Conservation (phyloP, 495 filamentous ascomycete genomes). For the Lepidopterella palustris region DNA sequence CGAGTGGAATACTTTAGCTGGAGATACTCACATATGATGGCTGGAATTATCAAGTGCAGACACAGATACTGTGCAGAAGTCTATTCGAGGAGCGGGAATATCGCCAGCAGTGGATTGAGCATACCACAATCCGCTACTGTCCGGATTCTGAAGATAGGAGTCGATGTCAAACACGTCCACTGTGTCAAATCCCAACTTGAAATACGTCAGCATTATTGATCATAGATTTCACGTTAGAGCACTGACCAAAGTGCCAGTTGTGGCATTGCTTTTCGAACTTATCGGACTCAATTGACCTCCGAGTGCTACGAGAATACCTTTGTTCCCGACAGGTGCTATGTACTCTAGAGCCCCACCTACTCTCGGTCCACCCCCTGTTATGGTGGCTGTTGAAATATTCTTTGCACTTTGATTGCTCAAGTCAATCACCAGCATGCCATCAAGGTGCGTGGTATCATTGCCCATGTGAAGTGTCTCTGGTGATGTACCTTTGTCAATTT, state of each 20-base stretch:
- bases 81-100: constrained; percentile 32
- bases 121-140: constrained; percentile 37
- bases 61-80: constrained; percentile 34
- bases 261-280: constrained; percentile 8
- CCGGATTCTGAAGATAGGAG: constrained; percentile 39
- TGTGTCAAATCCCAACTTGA: constrained; percentile 1
- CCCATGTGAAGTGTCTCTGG: constrained; percentile 15
- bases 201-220: constrained; percentile 19
- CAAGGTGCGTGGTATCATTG: constrained; percentile 16
- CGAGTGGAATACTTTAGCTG: background rate
- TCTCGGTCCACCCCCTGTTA: constrained; percentile 29
- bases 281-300: constrained; percentile 34
- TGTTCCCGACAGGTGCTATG: constrained; percentile 30
- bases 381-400: constrained; percentile 30
- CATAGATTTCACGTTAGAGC: background rate
- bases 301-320: constrained; percentile 38
- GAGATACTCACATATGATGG: constrained; percentile 34
- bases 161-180: constrained; percentile 27
- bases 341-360: constrained; percentile 34
- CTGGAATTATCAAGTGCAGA: constrained; percentile 35
- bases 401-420: constrained; percentile 27
- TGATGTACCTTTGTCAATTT: constrained; percentile 32
- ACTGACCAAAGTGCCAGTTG: constrained; percentile 19
- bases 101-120: constrained; percentile 34
- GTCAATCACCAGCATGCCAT: constrained; percentile 37